Percentiles rank a stretch among this genome's conserved stretches.
Evolutionary conservation across 352 stramenopile species (phyloP).

Genomic region (Globisporangium paddicum): DNA sequence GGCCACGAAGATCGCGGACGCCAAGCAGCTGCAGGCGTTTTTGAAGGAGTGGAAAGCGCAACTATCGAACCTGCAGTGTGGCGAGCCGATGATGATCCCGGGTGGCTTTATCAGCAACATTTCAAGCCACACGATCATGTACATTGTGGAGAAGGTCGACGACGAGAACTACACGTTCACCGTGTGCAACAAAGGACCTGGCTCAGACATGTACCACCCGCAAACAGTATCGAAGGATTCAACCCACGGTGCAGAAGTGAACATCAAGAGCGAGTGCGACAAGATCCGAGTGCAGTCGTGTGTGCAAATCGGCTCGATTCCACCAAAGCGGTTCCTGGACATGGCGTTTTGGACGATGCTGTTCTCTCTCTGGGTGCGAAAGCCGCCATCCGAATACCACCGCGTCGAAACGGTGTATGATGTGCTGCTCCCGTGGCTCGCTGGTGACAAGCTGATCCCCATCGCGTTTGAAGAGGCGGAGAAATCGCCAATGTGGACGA

Average conservation of each 20-base stretch:
- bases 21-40: slow-evolving; percentile 60
- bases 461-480: slow-evolving; percentile 44
- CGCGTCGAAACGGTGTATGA: slow-evolving; percentile 87
- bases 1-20: slow-evolving; percentile 50
- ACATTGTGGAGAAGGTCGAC: slow-evolving; percentile 71
- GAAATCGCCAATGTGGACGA: slow-evolving; percentile 24
- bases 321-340: slow-evolving; percentile 60
- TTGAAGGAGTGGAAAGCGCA: slow-evolving; percentile 67
- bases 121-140: slow-evolving; percentile 75
- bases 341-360: slow-evolving; percentile 83
- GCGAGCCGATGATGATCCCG: slow-evolving; percentile 56
- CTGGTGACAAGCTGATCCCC: slow-evolving; percentile 64
- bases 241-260: slow-evolving; percentile 4
- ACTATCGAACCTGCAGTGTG: slow-evolving; percentile 32
- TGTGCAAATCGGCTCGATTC: slow-evolving; percentile 63
- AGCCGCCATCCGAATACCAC: slow-evolving; percentile 83
- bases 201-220: slow-evolving; percentile 82
- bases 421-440: slow-evolving; percentile 85
- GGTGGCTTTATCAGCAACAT: slow-evolving; percentile 75
- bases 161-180: slow-evolving; percentile 69
- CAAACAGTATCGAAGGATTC: slow-evolving; percentile 19
- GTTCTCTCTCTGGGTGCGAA: slow-evolving; percentile 84
- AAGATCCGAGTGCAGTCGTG: slow-evolving; percentile 83
- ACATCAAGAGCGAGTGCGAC: slow-evolving; percentile 18
- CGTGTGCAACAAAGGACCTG: slow-evolving; percentile 86